Evolutionary conservation across 352 stramenopile genomes (phyloP).

Genomic region (Phytophthora pini): DNA sequence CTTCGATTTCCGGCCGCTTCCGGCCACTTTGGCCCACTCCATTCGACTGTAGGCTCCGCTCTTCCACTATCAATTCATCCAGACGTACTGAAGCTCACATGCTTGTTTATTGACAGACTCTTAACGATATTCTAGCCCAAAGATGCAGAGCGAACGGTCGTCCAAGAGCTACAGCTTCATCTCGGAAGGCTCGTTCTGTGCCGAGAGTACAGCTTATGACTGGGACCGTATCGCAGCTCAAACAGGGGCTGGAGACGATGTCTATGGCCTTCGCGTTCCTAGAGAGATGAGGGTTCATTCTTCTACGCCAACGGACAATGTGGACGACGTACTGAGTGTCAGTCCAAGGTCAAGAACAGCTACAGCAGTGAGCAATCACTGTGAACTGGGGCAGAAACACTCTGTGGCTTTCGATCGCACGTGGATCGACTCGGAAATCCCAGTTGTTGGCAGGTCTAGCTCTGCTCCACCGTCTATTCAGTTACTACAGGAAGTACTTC

Average conservation of each 20-base stretch:
- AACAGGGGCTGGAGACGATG: slow-evolving; percentile 28
- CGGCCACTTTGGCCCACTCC: slow-evolving; percentile 5
- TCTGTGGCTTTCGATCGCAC: slow-evolving; percentile 66
- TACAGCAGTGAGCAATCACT: slow-evolving; percentile 18
- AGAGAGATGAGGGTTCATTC: slow-evolving; percentile 32
- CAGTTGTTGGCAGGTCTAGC: slow-evolving; percentile 61
- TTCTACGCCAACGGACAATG: slow-evolving; percentile 34
- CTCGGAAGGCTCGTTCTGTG: slow-evolving; percentile 77
- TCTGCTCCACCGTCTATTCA: slow-evolving; percentile 71
- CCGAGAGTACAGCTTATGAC: slow-evolving; percentile 43
- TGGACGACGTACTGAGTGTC: slow-evolving; percentile 27
- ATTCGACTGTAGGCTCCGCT: slow-evolving; percentile 1
- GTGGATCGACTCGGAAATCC: slow-evolving; percentile 55
- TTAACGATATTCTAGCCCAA: neutral
- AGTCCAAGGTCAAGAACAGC: slow-evolving; percentile 18
- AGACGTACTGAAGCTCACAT: neutral
- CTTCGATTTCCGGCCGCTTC: neutral
- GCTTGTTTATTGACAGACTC: neutral
- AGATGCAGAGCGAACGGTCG: slow-evolving; percentile 38
- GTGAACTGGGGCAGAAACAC: slow-evolving; percentile 43
- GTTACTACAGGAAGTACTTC: slow-evolving; percentile 61
- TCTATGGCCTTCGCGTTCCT: slow-evolving; percentile 29
- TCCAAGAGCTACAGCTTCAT: slow-evolving; percentile 85
- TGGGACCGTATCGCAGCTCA: slow-evolving; percentile 40
- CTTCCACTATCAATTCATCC: slow-evolving; percentile 9